Evolutionary conservation across 78 protist genomes (phyloP), one percentile per base, ranked within the genome.

Genomic region (Protostelium mycophagum): DNA sequence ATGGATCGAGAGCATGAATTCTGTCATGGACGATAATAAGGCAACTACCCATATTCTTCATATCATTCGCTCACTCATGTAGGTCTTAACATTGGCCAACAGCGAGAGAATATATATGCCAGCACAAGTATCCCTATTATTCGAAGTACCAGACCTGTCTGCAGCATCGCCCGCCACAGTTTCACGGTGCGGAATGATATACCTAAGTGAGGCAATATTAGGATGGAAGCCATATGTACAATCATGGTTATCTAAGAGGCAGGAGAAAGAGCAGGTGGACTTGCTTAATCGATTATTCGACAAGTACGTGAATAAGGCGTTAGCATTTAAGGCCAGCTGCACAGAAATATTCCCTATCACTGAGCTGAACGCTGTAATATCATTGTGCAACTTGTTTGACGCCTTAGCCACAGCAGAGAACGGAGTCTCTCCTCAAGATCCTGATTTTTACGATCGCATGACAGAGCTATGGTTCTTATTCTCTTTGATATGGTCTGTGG

Each of bases 131-230:
- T 91, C 98, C 29, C 86, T 99, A 87, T 85, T 99, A 86, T 98
- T 99, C 85, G 99, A 99, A 95, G 96, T 94, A 34, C 94, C 93
- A 84, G 95, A 96, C 63, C 97, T 99, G 38, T 88, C 94, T 87
- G 92, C 92, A 38, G 99, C 99, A 25, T 98, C 99, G 1, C 97
- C 92, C 0, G 99, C 99, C 86, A 99, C 99, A 0, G 99, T 99
- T n/a, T 93, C 98, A 0, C 97, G 99, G 35, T 98, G 99, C 86
- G 99, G 99, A 83, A 99, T 99, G 99, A 98, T 98, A 37, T 98
- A 99, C 99, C 97, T 98, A 95, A 38, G 93, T 86, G 98, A 96
- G 39, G 98, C 95, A 38, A 93, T 89, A 9, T 73, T 96, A 34
- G 84, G 95, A 9, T 83, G 94, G 10, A 90, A 63, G 88, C 95